These are phyloP conservation scores for Aspergillus sp. DNA, from an alignment of 2,329 filamentous ascomycete genomes.

Conservation along the genomic window DNA sequence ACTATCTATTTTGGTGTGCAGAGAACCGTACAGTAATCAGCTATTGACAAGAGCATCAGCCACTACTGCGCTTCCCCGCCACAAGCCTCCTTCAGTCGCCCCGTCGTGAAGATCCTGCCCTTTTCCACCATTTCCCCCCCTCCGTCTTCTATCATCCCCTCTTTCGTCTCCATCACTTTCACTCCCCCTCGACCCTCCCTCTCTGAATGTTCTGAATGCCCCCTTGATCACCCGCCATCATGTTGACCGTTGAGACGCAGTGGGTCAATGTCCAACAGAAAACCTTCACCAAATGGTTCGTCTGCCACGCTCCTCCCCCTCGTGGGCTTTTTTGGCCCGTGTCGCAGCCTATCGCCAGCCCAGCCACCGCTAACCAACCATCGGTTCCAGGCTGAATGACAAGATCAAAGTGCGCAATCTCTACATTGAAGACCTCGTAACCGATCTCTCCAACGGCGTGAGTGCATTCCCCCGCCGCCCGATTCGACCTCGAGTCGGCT, in stretches of 20 bases:
- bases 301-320: neutral
- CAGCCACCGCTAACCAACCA: neutral
- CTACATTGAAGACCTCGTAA: conserved; percentile 80
- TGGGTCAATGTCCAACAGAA: conserved; percentile 87
- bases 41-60: no score
- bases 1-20: no score
- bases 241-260: conserved; percentile 57
- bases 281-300: conserved; percentile 95
- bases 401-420: conserved; percentile 79
- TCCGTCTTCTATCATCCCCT: conserved; percentile 1
- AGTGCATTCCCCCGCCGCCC: conserved; percentile 36
- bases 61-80: no score
- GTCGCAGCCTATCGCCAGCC: neutral
- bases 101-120: conserved; percentile 19
- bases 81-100: conserved; percentile 3
- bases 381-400: conserved; percentile 77
- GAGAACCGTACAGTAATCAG: no score
- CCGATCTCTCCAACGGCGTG: conserved; percentile 90
- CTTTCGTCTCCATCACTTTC: neutral
- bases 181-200: neutral
- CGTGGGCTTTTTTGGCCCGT: neutral
- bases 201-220: conserved; percentile 24
- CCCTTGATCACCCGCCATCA: conserved; percentile 25
- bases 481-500: neutral
- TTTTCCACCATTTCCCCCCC: conserved; percentile 12